Conservation (phyloP, 768 basidiomycete genomes). For the Artomyces pyxidatus region DNA sequence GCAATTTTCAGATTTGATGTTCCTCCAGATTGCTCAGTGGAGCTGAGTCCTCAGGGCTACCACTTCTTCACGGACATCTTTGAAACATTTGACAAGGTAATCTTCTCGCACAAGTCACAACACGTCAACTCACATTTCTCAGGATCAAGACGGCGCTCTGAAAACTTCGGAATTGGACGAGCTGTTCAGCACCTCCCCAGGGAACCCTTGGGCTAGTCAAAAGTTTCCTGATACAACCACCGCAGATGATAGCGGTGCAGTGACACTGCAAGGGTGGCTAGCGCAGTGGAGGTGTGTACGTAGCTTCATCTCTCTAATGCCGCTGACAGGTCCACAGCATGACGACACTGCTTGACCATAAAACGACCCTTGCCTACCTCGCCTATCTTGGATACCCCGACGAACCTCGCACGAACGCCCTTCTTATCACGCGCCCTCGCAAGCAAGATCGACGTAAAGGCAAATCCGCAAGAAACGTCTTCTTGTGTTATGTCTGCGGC, state of each 20-base stretch:
- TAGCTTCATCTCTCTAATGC: not conserved
- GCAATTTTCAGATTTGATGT: conserved; percentile 70
- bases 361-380: conserved; percentile 86
- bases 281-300: conserved; percentile 91
- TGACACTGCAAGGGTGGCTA: conserved; percentile 96
- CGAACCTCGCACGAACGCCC: conserved; percentile 70
- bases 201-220: conserved; percentile 92
- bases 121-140: conserved; percentile 1
- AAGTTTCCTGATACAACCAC: conserved; percentile 89
- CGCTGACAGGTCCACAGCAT: conserved; percentile 45
- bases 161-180: conserved; percentile 77
- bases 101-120: not conserved
- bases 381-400: conserved; percentile 90
- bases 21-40: conserved; percentile 88
- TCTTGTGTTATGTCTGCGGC: conserved; percentile 89
- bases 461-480: conserved; percentile 85
- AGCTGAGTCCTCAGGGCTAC: conserved; percentile 89
- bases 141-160: conserved; percentile 95
- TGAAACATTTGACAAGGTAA: conserved; percentile 90
- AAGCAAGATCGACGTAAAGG: conserved; percentile 81
- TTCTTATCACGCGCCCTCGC: conserved; percentile 78
- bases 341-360: conserved; percentile 94
- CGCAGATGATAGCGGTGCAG: conserved; percentile 78
- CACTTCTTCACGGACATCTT: conserved; percentile 97
- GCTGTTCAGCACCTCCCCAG: conserved; percentile 85